Evolutionary conservation across 495 filamentous ascomycete genomes (phyloP), one percentile per base, ranked within the genome.

Genomic region (Hypoxylon cercidicola): DNA sequence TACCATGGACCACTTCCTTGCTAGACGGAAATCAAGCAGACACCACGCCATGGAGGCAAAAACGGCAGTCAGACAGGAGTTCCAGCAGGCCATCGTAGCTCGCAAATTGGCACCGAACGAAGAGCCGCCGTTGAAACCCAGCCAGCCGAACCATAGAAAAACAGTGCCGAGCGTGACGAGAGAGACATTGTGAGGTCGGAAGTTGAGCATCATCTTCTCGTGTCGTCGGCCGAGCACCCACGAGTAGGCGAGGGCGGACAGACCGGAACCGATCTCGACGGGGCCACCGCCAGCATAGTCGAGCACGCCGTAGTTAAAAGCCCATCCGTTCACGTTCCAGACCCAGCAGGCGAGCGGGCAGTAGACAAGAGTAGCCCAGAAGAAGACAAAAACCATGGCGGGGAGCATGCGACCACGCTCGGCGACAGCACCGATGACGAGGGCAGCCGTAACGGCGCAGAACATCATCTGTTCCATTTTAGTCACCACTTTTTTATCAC

Each of bases 181-280:
- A 6, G 95, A 97, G 60, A 98, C 95, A 78, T 98, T 99, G 85
- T 99, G 95, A 3, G 95, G 96, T 64, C 92, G 89, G 85, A 92
- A 96, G 75, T 86, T 96, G 74, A 97, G 85, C 89, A 98, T 96
- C 95, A 98, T 97, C 84, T 93, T 96, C 82, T 98, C 95, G 81
- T 97, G 95, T 53, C 96, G 92, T 67, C 93, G 90, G 55, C 96
- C 96, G 54, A 98, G 89, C 37, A 98, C 91, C 88, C 92, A 87
- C 13, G 93, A 96, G 80, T 98, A 99, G 52, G 95, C 95, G 13
- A 98, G 82, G 16, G 95, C 96, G 21, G 91, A 92, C 75, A 97
- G 79, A 63, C 95, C 95, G 44, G 96, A 98, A 37, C 87, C 92
- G 61, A 99, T 98, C 78, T 99, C 95, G 86, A 99, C 95, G 71